Conservation (phyloP, 2,329 filamentous ascomycete genomes). For the Alternaria consortialis region DNA sequence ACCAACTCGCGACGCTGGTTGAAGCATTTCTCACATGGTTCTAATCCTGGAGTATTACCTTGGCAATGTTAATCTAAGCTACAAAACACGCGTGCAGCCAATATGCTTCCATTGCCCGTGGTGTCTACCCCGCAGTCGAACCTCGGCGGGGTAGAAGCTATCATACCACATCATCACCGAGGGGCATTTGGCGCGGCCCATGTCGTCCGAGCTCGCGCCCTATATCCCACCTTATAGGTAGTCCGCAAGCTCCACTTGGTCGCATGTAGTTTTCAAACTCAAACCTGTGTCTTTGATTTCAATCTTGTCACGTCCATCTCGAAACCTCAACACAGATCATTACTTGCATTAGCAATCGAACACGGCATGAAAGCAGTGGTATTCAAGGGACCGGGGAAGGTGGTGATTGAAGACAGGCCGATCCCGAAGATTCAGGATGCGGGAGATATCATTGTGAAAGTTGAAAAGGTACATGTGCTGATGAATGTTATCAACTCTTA, state of each 20-base stretch:
- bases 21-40: not conserved
- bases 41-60: not conserved
- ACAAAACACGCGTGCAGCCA: constrained; percentile 17
- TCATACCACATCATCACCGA: constrained; percentile 17
- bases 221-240: constrained; percentile 16
- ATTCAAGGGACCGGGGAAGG: constrained; percentile 79
- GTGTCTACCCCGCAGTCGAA: constrained; percentile 31
- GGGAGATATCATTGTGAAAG: constrained; percentile 82
- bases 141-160: constrained; percentile 38
- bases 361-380: constrained; percentile 83
- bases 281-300: not conserved
- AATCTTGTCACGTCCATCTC: not conserved
- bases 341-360: constrained; percentile 24
- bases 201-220: constrained; percentile 23
- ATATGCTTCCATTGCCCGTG: constrained; percentile 12
- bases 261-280: not conserved
- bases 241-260: constrained; percentile 9
- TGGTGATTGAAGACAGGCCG: constrained; percentile 80
- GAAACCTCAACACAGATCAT: not conserved
- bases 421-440: constrained; percentile 76
- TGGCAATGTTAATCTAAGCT: not conserved
- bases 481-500: not conserved
- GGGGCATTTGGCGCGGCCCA: constrained; percentile 13
- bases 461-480: constrained; percentile 63
- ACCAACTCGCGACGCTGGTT: not conserved